Percentiles rank a stretch among this genome's conserved stretches.
Evolutionary conservation across 2,329 filamentous ascomycete genomes (phyloP).

Genomic region (Sporothrix protearum): DNA sequence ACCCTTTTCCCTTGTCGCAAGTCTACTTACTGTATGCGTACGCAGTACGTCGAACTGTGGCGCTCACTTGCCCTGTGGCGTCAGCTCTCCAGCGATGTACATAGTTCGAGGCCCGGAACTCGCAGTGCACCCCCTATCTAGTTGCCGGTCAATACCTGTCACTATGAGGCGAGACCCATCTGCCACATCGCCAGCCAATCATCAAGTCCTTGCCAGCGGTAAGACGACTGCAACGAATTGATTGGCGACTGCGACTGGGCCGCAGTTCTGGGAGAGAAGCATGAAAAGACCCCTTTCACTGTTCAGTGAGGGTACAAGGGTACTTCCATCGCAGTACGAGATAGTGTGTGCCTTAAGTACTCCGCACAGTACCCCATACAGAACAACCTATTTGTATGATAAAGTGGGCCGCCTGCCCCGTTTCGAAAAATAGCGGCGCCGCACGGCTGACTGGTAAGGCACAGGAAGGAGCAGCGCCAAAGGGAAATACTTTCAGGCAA

Average conservation of each 20-base stretch:
- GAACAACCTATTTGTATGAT: background rate
- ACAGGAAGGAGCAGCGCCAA: background rate
- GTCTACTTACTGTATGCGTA: too few relatives aligned
- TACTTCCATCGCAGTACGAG: background rate
- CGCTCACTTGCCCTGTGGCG: background rate
- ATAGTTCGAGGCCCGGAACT: too few relatives aligned
- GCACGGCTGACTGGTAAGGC: constrained; percentile 22
- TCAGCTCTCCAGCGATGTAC: background rate
- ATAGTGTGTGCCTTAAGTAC: too few relatives aligned
- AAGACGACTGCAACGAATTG: background rate
- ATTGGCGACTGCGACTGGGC: background rate
- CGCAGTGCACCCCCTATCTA: background rate
- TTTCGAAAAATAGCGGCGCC: constrained; percentile 9
- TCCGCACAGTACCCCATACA: background rate
- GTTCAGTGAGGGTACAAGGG: background rate
- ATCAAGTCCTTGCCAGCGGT: background rate
- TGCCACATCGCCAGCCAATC: background rate
- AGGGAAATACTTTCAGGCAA: background rate
- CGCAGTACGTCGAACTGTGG: too few relatives aligned
- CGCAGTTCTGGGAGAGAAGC: background rate
- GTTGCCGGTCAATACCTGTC: background rate
- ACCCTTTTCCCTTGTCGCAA: background rate
- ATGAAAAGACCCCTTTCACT: background rate
- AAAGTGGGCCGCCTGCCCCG: constrained; percentile 4
- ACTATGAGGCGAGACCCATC: background rate